These are phyloP conservation scores for Oryza punctata DNA, from an alignment of 176 grass and related monocot species.

Conservation along the genomic window DNA sequence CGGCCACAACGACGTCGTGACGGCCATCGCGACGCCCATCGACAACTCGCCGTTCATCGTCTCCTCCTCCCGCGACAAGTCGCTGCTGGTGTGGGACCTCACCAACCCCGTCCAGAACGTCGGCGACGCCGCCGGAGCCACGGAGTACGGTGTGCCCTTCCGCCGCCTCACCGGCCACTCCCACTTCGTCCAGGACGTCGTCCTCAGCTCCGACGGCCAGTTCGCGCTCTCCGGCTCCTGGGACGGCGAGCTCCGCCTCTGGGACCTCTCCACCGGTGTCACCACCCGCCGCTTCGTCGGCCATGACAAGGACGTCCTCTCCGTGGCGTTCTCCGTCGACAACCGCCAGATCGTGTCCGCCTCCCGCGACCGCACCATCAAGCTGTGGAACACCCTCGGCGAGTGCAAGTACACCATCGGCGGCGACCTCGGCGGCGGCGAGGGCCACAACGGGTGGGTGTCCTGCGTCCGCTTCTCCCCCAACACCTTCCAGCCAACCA, in stretches of 20 bases:
- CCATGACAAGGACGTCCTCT: slow-evolving; percentile 88
- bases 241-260: slow-evolving; percentile 90
- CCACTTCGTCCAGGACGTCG: slow-evolving; percentile 93
- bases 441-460: slow-evolving; percentile 82
- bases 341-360: slow-evolving; percentile 96
- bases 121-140: not conserved
- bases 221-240: slow-evolving; percentile 91
- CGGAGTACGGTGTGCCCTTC: slow-evolving; percentile 67
- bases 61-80: slow-evolving; percentile 95
- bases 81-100: slow-evolving; percentile 84
- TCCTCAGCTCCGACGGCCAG: slow-evolving; percentile 79
- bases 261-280: slow-evolving; percentile 66
- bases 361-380: slow-evolving; percentile 82
- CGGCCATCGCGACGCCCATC: slow-evolving; percentile 78
- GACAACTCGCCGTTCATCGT: slow-evolving; percentile 82
- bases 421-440: slow-evolving; percentile 48
- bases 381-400: slow-evolving; percentile 95
- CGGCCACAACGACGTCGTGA: slow-evolving; percentile 78
- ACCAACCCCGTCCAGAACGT: slow-evolving; percentile 49
- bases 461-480: slow-evolving; percentile 90
- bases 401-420: slow-evolving; percentile 99
- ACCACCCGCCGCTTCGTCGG: slow-evolving; percentile 82
- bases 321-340: slow-evolving; percentile 90
- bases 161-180: slow-evolving; percentile 92
- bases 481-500: slow-evolving; percentile 44